Percentiles rank a stretch among this genome's conserved stretches.
These are phyloP conservation scores for Saccharomyces eubayanus DNA, from an alignment of 805 yeast genomes.

Conservation along the genomic window DNA sequence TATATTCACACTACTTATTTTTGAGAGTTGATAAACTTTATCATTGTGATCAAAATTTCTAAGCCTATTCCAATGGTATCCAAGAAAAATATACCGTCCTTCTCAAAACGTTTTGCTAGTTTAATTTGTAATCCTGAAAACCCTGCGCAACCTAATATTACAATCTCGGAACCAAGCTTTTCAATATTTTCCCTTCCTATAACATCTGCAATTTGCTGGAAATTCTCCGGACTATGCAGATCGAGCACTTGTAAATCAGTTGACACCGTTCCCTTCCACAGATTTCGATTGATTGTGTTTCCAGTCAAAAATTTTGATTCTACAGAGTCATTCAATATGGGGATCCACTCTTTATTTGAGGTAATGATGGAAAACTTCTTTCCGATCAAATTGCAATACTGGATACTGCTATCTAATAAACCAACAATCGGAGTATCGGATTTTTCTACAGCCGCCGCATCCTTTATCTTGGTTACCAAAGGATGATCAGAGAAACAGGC, in stretches of 20 bases:
- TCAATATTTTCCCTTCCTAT: slow-evolving; percentile 13
- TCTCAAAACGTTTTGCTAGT: slow-evolving; percentile 3
- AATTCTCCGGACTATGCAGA: slow-evolving; percentile 10
- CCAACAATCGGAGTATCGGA: slow-evolving; percentile 6
- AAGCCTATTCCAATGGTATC: slow-evolving; percentile 10
- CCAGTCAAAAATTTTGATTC: slow-evolving; percentile 5
- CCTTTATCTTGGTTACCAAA: slow-evolving; percentile 8
- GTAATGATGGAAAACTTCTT: slow-evolving; percentile 19
- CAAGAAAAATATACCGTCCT: slow-evolving; percentile 4
- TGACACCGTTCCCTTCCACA: slow-evolving; percentile 20
- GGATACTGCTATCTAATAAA: slow-evolving; percentile 14
- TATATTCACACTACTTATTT: not conserved
- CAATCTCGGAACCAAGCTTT: slow-evolving; percentile 9
- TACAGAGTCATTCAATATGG: slow-evolving; percentile 14
- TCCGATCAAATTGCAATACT: slow-evolving; percentile 9
- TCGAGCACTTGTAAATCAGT: slow-evolving; percentile 18
- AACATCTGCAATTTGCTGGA: slow-evolving; percentile 10
- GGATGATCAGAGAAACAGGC: slow-evolving; percentile 26
- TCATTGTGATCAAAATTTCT: slow-evolving; percentile 4
- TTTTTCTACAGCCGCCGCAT: not conserved
- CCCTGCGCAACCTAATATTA: slow-evolving; percentile 26
- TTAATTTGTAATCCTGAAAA: slow-evolving; percentile 16
- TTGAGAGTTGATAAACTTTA: slow-evolving; percentile 1
- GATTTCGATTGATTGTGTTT: not conserved
- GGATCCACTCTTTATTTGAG: slow-evolving; percentile 22